Conservation (phyloP, 805 yeast genomes). For the Candida orba region DNA sequence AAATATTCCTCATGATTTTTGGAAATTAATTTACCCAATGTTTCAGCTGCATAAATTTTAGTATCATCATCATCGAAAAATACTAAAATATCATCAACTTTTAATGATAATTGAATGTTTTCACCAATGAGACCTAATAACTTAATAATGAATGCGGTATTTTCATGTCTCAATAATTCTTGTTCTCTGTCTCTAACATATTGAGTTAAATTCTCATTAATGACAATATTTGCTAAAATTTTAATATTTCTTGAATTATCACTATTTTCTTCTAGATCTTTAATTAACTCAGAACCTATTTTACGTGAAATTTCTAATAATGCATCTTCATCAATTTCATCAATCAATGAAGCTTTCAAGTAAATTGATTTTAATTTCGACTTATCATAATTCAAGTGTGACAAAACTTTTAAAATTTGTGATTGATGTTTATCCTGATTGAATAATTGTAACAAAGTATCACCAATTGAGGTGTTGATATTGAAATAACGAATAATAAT, state of each 20-base stretch:
- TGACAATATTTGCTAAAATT: constrained; percentile 19
- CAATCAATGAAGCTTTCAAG: constrained; percentile 15
- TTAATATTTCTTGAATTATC: constrained; percentile 18
- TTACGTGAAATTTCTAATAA: constrained; percentile 18
- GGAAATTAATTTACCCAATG: constrained; percentile 44
- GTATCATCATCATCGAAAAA: constrained; percentile 31
- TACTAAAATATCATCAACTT: constrained; percentile 30
- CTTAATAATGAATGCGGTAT: constrained; percentile 30
- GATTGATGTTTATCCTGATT: constrained; percentile 15
- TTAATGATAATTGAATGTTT: constrained; percentile 25
- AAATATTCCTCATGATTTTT: constrained; percentile 32
- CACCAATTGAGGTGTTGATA: constrained; percentile 17
- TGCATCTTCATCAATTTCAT: constrained; percentile 23
- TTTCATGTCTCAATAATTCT: constrained; percentile 12
- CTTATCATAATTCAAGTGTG: constrained; percentile 16
- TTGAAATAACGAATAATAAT: constrained; percentile 14
- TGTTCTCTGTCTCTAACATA: constrained; percentile 15
- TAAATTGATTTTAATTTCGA: constrained; percentile 14
- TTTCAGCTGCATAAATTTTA: constrained; percentile 41
- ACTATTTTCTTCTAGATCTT: constrained; percentile 15
- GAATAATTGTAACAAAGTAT: constrained; percentile 12
- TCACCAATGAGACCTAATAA: constrained; percentile 47
- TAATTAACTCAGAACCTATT: constrained; percentile 22
- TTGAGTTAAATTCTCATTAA: constrained; percentile 19
- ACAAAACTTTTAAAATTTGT: constrained; percentile 17